These are phyloP conservation scores for Anaeramoeba ignava DNA, from an alignment of 78 protist genomes.

Conservation along the genomic window DNA sequence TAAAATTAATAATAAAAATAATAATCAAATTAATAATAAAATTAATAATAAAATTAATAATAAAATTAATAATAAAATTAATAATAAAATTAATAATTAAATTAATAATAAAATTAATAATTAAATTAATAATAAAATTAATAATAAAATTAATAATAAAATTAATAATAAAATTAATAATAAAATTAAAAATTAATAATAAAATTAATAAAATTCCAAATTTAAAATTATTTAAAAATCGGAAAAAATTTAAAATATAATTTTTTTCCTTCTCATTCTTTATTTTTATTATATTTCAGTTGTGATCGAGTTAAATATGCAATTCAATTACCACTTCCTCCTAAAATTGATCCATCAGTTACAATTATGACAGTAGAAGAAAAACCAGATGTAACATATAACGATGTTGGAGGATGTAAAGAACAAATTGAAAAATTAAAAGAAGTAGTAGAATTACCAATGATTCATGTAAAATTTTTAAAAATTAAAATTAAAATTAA, in stretches of 20 bases:
- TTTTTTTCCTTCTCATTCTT: not conserved
- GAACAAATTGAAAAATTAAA: conserved; percentile 95
- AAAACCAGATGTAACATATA: conserved; percentile 98
- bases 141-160: too few relatives aligned
- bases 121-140: too few relatives aligned
- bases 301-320: conserved; percentile 85
- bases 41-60: too few relatives aligned
- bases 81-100: too few relatives aligned
- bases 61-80: too few relatives aligned
- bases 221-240: not conserved
- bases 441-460: conserved; percentile 97
- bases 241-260: not conserved
- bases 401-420: conserved; percentile 97
- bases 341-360: conserved; percentile 96
- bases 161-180: too few relatives aligned
- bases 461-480: conserved; percentile 61
- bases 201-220: not conserved
- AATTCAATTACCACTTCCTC: conserved; percentile 98
- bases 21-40: too few relatives aligned
- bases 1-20: too few relatives aligned
- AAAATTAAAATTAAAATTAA: not conserved
- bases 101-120: too few relatives aligned
- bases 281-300: conserved; percentile 9
- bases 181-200: too few relatives aligned
- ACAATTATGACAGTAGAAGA: conserved; percentile 99